Percentiles rank a stretch among this genome's conserved stretches.
phyloP scores from a whole-genome alignment of 495 filamentous ascomycete genomes.

The Copromyces sp. region DNA sequence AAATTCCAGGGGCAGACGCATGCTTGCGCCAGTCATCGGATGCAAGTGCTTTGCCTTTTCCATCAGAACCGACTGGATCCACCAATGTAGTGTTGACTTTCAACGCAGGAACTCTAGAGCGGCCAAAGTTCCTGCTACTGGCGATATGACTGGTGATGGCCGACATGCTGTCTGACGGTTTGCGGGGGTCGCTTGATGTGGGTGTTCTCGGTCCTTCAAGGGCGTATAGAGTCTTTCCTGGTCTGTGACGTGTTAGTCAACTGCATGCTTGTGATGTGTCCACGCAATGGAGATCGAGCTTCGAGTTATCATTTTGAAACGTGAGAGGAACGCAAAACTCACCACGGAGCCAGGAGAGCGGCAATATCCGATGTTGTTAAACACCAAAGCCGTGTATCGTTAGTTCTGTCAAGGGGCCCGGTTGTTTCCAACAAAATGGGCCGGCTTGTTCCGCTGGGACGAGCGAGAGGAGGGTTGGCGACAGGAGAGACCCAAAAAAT shows the following conservation, averaged over 20 bases:
- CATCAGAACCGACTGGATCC: constrained; percentile 2
- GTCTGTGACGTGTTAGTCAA: background rate
- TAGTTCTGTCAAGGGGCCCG: background rate
- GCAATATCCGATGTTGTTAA: background rate
- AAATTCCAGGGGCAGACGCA: background rate
- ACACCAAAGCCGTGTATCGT: background rate
- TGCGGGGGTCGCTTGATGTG: background rate
- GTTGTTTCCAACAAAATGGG: background rate
- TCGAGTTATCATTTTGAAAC: background rate
- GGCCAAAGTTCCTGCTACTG: constrained; percentile 1
- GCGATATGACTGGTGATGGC: background rate
- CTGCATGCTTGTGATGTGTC: background rate
- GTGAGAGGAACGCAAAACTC: background rate
- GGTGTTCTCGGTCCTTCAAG: background rate
- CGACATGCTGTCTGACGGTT: constrained; percentile 6
- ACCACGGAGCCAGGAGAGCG: background rate
- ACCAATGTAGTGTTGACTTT: constrained; percentile 7
- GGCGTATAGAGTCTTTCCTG: background rate
- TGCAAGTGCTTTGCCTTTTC: constrained; percentile 13
- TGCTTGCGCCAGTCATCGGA: constrained; percentile 22
- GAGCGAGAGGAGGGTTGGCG: background rate
- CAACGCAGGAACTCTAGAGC: constrained; percentile 4
- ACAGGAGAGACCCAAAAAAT: background rate
- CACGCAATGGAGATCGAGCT: background rate
- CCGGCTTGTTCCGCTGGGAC: background rate